Conservation (phyloP, 2,329 filamentous ascomycete genomes). For the Periconia digitata region DNA sequence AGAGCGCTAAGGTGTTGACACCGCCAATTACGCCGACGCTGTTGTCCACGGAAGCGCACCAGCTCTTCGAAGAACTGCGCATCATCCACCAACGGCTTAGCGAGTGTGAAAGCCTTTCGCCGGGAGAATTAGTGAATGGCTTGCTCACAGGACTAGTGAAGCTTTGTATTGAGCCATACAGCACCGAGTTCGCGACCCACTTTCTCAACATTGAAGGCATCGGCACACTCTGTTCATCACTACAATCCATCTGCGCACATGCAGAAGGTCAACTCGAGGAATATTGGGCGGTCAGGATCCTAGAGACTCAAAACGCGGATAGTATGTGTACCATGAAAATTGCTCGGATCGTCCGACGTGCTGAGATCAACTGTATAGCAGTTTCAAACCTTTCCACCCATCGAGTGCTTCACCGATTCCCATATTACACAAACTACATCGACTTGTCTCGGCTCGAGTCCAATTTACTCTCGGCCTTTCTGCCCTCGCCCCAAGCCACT, state of each 20-base stretch:
- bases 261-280: slow-evolving; percentile 51
- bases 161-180: slow-evolving; percentile 36
- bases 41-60: slow-evolving; percentile 16
- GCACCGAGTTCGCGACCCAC: slow-evolving; percentile 18
- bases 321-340: background rate
- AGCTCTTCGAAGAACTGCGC: slow-evolving; percentile 22
- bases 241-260: slow-evolving; percentile 47
- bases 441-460: slow-evolving; percentile 53
- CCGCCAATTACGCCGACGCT: slow-evolving; percentile 29
- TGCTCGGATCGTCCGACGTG: background rate
- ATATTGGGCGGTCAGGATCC: slow-evolving; percentile 47
- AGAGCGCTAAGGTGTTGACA: background rate
- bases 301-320: too few relatives aligned
- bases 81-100: slow-evolving; percentile 19
- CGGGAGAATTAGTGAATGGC: slow-evolving; percentile 35
- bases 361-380: too few relatives aligned
- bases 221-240: slow-evolving; percentile 35
- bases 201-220: slow-evolving; percentile 38
- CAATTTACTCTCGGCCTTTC: slow-evolving; percentile 43
- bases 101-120: slow-evolving; percentile 27
- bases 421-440: slow-evolving; percentile 54
- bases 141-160: slow-evolving; percentile 42
- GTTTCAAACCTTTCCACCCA: background rate
- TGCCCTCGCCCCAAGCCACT: slow-evolving; percentile 8
- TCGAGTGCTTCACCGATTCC: slow-evolving; percentile 44